Percentiles rank a stretch among this genome's conserved stretches.
phyloP scores from a whole-genome alignment of 75 land plant genomes.

The Selaginella moellendorffii region DNA sequence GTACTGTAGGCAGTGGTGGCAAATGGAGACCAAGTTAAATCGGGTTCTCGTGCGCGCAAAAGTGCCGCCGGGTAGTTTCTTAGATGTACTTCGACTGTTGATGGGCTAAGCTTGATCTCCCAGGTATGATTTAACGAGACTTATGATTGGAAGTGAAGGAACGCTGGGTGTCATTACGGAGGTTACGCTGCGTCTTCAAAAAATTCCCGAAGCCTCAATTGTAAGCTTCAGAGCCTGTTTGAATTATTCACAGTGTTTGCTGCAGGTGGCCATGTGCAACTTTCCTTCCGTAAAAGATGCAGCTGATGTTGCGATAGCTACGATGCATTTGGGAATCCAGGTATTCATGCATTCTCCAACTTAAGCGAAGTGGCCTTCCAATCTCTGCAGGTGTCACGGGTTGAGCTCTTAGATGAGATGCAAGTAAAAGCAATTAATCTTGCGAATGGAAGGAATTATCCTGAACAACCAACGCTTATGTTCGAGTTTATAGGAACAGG shows the following conservation, averaged over 20 bases:
- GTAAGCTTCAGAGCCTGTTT: conserved; percentile 28
- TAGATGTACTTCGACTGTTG: not conserved
- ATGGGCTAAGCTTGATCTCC: not conserved
- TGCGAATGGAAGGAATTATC: conserved; percentile 77
- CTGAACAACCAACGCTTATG: conserved; percentile 82
- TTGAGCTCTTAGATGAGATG: conserved; percentile 91
- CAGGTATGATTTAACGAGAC: conserved; percentile 91
- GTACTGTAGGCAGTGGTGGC: conserved; percentile 64
- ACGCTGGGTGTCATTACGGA: conserved; percentile 94
- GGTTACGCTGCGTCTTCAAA: conserved; percentile 78
- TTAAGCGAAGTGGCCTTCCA: no score
- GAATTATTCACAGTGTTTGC: not conserved
- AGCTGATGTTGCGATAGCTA: conserved; percentile 95
- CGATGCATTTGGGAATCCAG: conserved; percentile 98
- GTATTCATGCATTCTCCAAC: no score
- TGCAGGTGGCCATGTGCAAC: conserved; percentile 98
- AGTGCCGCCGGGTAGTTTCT: conserved; percentile 99
- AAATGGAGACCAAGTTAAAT: conserved; percentile 88
- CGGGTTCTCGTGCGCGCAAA: conserved; percentile 89
- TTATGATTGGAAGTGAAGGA: conserved; percentile 98
- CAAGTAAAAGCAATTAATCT: conserved; percentile 71
- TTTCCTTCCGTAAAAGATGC: conserved; percentile 85
- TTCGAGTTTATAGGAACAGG: conserved; percentile 98
- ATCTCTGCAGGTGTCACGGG: conserved; percentile 72
- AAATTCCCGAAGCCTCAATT: conserved; percentile 72